Conservation (phyloP, 495 filamentous ascomycete genomes). For the Pseudoneurospora amorphoporcata region DNA sequence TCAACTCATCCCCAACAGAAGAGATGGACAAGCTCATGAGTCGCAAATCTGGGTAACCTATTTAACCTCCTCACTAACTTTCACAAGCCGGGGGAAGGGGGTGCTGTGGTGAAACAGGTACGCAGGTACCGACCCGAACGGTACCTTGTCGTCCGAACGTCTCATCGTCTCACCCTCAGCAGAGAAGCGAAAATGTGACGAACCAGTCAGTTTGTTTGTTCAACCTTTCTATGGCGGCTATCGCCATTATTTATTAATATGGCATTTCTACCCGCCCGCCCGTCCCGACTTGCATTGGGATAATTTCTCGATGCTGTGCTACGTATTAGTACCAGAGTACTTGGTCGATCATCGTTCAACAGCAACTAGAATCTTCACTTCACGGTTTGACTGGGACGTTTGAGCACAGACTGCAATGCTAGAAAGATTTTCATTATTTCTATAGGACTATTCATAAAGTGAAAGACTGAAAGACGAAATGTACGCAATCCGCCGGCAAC, state of each 20-base stretch:
- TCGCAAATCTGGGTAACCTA: not conserved
- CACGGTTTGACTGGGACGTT: not conserved
- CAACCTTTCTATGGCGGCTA: not conserved
- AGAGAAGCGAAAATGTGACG: not conserved
- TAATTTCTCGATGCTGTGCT: not conserved
- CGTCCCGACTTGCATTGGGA: not conserved
- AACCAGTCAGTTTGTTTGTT: not conserved
- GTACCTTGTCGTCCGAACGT: not conserved
- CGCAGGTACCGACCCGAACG: not conserved
- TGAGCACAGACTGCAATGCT: not conserved
- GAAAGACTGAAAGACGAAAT: conserved; percentile 1
- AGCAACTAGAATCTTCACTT: not conserved
- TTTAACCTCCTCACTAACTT: not conserved
- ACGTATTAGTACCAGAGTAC: not conserved
- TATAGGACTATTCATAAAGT: not conserved
- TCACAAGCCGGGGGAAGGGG: not conserved
- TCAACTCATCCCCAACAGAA: not conserved
- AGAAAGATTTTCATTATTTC: not conserved
- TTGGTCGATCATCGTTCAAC: not conserved
- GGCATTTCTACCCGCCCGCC: not conserved
- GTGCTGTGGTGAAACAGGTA: not conserved
- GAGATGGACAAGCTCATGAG: not conserved
- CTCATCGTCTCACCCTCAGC: not conserved
- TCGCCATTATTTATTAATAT: not conserved
- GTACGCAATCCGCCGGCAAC: conserved; percentile 24